These are phyloP conservation scores for Saccharomycopsis amapae DNA, from an alignment of 805 yeast species.

Conservation along the genomic window DNA sequence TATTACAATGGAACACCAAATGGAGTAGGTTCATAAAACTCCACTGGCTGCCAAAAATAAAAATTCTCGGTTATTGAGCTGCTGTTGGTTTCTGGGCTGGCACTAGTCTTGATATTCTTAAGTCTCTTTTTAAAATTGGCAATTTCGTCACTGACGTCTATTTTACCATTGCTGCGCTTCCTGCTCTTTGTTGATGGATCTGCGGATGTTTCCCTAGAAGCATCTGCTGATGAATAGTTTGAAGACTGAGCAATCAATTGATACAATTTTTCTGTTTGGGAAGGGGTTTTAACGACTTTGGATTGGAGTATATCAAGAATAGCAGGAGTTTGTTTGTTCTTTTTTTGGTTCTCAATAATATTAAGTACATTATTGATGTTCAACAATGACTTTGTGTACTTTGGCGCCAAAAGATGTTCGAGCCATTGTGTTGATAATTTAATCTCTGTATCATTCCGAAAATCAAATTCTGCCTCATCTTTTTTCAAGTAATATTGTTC, in stretches of 20 bases:
- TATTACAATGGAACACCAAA: slow-evolving; percentile 14
- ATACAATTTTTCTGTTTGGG: not conserved
- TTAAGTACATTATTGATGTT: not conserved
- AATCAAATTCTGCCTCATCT: not conserved
- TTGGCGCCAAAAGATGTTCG: not conserved
- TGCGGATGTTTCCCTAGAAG: not conserved
- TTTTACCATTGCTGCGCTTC: not conserved
- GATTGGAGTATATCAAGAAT: not conserved
- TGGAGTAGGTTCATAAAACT: slow-evolving; percentile 15
- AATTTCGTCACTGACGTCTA: slow-evolving; percentile 4
- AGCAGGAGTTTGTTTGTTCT: not conserved
- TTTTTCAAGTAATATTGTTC: not conserved
- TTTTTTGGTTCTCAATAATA: not conserved
- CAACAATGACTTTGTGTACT: not conserved
- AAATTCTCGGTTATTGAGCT: not conserved
- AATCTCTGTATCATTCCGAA: not conserved
- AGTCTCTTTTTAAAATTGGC: slow-evolving; percentile 6
- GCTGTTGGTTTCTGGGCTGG: not conserved
- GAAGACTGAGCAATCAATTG: not conserved
- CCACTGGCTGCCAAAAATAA: slow-evolving; percentile 7
- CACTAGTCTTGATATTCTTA: not conserved
- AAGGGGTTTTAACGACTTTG: not conserved
- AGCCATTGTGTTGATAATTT: slow-evolving; percentile 1
- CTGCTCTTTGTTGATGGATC: not conserved
- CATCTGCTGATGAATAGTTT: not conserved